Evolutionary conservation across 371 early-diverging fungal genomes (phyloP), one percentile per base, ranked within the genome.

Genomic region (Batkoa obscura): DNA sequence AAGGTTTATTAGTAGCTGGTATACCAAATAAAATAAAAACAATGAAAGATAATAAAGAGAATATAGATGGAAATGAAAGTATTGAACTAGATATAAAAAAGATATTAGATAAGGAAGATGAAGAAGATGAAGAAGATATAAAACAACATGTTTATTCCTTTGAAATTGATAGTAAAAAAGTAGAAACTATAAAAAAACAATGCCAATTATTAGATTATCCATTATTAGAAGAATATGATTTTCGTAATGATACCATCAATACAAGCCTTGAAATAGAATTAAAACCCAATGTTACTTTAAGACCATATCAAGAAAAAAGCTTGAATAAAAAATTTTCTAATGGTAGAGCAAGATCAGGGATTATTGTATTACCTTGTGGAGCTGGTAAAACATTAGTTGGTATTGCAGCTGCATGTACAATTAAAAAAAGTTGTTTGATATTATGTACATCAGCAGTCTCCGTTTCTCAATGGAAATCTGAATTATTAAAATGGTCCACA

Each of bases 281-380:
- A 10, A 95, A 94, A 65, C 90, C 97, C n/a, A 85, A 86, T 3
- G 94, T 96, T 2, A 80, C 79, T 0, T 89, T 99, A 63, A 79
- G 99, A 52, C 91, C 94, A 6, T 99, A 99, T 64, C 99, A 99
- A 73, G 99, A 98, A 72, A 91, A 93, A 63, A 85, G 88, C 59
- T 74, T 99, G 46, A 91, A 87, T 67, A 99, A 99, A 67, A 98
- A 99, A 99, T 99, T 99, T 86, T 95, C 99, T 56, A 98, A 95
- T 62, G 88, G 81, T 67, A 78, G 99, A 55, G 99, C 98, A 13
- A 70, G 99, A 46, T 90, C 91, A 23, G 99, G 99, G n/a, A 97
- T 99, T 61, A 98, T 99, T 66, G 99, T 99, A 56, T 70, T 99
- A 57, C 99, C 99, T 0, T 98, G 98, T 66, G 99, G 99, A 46